These are phyloP conservation scores for Jackrogersella minutella DNA, from an alignment of 495 filamentous ascomycete genomes.

Conservation along the genomic window DNA sequence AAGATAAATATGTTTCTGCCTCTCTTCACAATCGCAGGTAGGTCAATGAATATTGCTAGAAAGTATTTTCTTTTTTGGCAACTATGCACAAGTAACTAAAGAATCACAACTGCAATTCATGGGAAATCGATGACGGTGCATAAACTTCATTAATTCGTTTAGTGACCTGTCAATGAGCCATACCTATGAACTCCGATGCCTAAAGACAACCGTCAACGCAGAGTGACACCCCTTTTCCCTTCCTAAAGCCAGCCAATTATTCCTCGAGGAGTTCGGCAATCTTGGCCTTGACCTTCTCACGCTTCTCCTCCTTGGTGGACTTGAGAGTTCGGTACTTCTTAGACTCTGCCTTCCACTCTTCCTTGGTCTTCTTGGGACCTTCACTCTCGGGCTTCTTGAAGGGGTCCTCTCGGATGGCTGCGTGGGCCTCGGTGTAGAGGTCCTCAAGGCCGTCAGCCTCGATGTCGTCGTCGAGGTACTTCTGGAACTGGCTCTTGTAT, in stretches of 20 bases:
- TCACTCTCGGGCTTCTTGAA: conserved; percentile 90
- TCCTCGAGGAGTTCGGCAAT: conserved; percentile 74
- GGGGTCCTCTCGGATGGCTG: conserved; percentile 96
- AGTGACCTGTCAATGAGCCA: conserved; percentile 43
- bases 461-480: conserved; percentile 95
- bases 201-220: conserved; percentile 44
- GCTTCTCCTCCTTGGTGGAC: conserved; percentile 80
- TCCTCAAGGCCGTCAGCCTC: conserved; percentile 98
- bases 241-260: conserved; percentile 43
- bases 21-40: too few relatives aligned
- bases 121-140: conserved; percentile 43
- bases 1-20: too few relatives aligned
- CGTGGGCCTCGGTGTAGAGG: conserved; percentile 92
- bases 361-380: conserved; percentile 88
- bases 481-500: conserved; percentile 95
- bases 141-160: conserved; percentile 48
- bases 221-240: conserved; percentile 41
- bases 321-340: conserved; percentile 82
- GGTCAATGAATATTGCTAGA: too few relatives aligned
- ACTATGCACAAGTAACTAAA: too few relatives aligned
- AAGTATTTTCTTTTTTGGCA: too few relatives aligned
- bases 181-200: conserved; percentile 47
- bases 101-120: too few relatives aligned
- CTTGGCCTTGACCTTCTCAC: conserved; percentile 82
- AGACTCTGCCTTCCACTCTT: conserved; percentile 94